A percentile compares a stretch with the other conserved stretches of the same genome.
Conservation (phyloP, 2,329 filamentous ascomycete species). For the Penicillium sp. region DNA sequence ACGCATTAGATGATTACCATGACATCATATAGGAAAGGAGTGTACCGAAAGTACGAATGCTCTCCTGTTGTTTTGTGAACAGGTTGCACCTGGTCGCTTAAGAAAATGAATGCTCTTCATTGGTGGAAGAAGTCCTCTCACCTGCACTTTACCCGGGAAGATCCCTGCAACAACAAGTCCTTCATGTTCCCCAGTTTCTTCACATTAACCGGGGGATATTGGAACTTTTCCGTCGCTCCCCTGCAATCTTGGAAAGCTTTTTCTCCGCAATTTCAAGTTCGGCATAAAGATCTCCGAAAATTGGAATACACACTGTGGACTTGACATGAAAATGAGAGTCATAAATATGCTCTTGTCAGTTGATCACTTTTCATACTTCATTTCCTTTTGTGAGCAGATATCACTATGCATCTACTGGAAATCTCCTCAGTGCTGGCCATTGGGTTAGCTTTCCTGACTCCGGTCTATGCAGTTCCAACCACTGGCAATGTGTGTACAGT, state of each 20-base stretch:
- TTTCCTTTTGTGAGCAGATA: not conserved
- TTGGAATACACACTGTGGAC: not conserved
- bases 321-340: not conserved
- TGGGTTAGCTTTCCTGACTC: not conserved
- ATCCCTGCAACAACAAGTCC: not conserved
- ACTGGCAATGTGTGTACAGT: conserved; percentile 39
- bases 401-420: not conserved
- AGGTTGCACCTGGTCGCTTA: too few species aligned
- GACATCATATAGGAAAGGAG: too few species aligned
- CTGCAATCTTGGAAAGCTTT: not conserved
- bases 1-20: too few species aligned
- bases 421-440: not conserved
- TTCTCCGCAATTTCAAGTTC: not conserved
- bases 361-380: not conserved
- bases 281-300: not conserved
- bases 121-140: not conserved
- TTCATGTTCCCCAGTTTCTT: not conserved
- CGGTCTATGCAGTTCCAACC: not conserved
- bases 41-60: too few species aligned
- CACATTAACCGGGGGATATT: not conserved
- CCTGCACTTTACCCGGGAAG: not conserved
- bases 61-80: too few species aligned
- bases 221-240: not conserved
- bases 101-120: not conserved
- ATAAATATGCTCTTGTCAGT: not conserved